phyloP scores from a whole-genome alignment of 2,329 filamentous ascomycete species.

The Ceratocystis albifundus region DNA sequence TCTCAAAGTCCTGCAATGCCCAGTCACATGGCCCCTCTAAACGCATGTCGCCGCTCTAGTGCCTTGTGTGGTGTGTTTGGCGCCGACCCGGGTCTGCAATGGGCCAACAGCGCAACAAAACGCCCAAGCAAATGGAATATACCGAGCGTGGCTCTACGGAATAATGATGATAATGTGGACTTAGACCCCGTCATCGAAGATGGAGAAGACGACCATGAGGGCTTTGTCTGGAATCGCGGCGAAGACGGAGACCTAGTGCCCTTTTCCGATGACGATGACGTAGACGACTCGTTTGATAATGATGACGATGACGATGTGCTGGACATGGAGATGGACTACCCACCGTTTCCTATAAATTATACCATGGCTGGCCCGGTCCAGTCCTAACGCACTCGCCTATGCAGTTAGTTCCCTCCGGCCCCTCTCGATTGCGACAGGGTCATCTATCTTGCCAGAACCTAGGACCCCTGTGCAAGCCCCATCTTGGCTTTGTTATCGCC shows the following conservation, averaged over 20 bases:
- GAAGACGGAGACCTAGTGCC: constrained; percentile 47
- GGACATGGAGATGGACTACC: constrained; percentile 30
- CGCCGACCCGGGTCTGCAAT: background rate
- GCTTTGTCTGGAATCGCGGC: constrained; percentile 46
- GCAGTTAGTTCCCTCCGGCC: no score
- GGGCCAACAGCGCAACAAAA: constrained; percentile 4
- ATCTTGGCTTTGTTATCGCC: no score
- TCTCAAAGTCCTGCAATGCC: constrained; percentile 44
- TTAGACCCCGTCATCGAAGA: constrained; percentile 25
- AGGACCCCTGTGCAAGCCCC: no score
- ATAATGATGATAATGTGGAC: constrained; percentile 17
- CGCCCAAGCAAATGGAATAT: constrained; percentile 15
- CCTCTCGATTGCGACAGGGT: no score
- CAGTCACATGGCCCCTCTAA: constrained; percentile 27
- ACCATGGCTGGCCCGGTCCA: constrained; percentile 6
- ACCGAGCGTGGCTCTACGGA: background rate
- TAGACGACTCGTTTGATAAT: constrained; percentile 37
- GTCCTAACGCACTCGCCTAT: background rate
- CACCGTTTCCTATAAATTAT: constrained; percentile 34
- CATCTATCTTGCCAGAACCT: no score
- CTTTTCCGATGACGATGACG: constrained; percentile 41
- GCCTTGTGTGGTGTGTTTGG: constrained; percentile 9
- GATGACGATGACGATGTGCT: constrained; percentile 34
- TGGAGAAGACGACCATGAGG: constrained; percentile 41
- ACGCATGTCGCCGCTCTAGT: constrained; percentile 13